phyloP scores from a whole-genome alignment of 2,329 filamentous ascomycete species.

The Penicillium olsonii region DNA sequence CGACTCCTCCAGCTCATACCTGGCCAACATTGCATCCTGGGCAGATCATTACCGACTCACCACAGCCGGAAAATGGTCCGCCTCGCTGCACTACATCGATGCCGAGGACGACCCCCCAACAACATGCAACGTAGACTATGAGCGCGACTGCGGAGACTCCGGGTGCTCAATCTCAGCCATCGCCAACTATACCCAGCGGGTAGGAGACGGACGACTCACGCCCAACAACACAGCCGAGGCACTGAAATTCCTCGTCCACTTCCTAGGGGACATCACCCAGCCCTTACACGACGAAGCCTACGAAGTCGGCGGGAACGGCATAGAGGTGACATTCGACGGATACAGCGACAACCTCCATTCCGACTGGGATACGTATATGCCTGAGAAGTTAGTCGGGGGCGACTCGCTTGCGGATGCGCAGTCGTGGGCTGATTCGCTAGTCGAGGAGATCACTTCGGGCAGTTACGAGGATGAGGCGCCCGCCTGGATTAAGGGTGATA shows the following conservation, averaged over 20 bases:
- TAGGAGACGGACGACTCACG: conserved; percentile 19
- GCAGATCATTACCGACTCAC: conserved; percentile 55
- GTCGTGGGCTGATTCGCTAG: conserved; percentile 24
- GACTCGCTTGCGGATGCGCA: conserved; percentile 39
- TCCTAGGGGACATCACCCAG: conserved; percentile 72
- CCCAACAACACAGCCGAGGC: conserved; percentile 47
- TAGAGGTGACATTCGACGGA: conserved; percentile 63
- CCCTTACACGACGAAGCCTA: conserved; percentile 66
- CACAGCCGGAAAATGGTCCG: conserved; percentile 49
- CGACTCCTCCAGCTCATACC: conserved; percentile 47
- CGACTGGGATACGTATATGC: conserved; percentile 72
- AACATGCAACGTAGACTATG: conserved; percentile 51
- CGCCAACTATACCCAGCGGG: conserved; percentile 48
- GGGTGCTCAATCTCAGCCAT: conserved; percentile 58
- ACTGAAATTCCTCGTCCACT: conserved; percentile 52
- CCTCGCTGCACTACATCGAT: conserved; percentile 55
- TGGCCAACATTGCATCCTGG: conserved; percentile 57
- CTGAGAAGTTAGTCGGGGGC: conserved; percentile 63
- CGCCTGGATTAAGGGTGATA: conserved; percentile 60
- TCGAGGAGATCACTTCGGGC: conserved; percentile 23
- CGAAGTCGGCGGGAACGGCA: conserved; percentile 66
- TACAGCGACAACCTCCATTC: conserved; percentile 66
- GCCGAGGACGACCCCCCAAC: conserved; percentile 51
- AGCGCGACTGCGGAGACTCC: conserved; percentile 52
- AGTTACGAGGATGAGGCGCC: conserved; percentile 53